Evolutionary conservation across 768 basidiomycete genomes (phyloP), one percentile per base, ranked within the genome.

Genomic region (Cystobasidium onofrii): DNA sequence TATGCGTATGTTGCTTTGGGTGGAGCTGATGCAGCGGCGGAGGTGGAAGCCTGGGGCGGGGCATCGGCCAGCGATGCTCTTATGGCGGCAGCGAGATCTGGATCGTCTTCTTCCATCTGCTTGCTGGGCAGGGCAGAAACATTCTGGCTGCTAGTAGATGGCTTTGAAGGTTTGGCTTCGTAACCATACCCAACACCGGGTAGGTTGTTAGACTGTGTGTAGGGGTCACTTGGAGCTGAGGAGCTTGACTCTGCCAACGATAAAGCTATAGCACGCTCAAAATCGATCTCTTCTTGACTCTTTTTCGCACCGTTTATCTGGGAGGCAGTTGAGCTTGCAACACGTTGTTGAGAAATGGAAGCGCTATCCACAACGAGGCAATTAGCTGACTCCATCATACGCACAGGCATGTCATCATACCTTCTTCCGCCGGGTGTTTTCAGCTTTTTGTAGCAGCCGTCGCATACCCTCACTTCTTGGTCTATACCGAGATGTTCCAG

Each of bases 401-500:
- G n/a, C n/a, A n/a, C n/a, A 36, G 44, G 33, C 55, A 17, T 29
- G n/a, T 12, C 81, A 84, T 64, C 80, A 88, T 86, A 27, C 62
- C 73, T n/a, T 81, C 83, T 79, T 12, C 64, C 64, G 9, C 64
- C 74, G 20, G 63, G 74, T 17, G 74, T 76, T 20, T 76, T 76
- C 0, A 92, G 81, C 81, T 93, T 95, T n/a, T 84, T 84, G 80
- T 88, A 85, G 79, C 96, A 99, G 1, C 87, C 84, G 75, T 99
- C 95, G 73, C 96, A 98, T 0, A 98, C 95, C 44, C 96, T 85
- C 6, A 99, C 96, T 43, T 90, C 88, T 78, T 96, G 89, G 0
- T 87, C 84, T 76, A 99, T 93, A 13, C 96, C 96, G 78, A 91
- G 95, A 80, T 93, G 90, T 2, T 96, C 95, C 27, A 98, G 84